Base-by-base conservation (phyloP, 116 monocot genomes). In the Trichopus zeylanicus region DNA sequence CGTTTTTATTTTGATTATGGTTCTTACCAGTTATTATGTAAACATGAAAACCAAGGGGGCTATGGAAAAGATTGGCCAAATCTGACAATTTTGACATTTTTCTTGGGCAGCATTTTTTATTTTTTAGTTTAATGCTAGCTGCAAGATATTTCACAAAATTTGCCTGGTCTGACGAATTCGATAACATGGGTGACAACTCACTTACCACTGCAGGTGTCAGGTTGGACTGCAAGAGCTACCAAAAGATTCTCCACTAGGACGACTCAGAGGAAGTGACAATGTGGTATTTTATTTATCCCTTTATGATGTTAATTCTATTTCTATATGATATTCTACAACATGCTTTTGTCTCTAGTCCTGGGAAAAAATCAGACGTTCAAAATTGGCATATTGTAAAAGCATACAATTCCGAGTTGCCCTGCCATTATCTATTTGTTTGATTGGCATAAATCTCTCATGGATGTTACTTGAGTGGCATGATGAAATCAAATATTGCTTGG, bases 261-360 rank as follows among this genome's bases (percentile, higher is more conserved):
- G 90, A 65, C 75, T 95, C 57, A 95, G 79, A 77, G 95, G 95
- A 81, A 90, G 90, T 71, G 95, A 90, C 58, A 95, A 90, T 79
- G 81, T 90, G 90, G 95, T 95, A 87, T 57, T 68, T 7, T 57
- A 20, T 46, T 9, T 26, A 64, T 51, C 24, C 24, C 34, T 48
- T n/a, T 65, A 29, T 3, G 9, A 23, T 71, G 27, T 51, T 26
- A 34, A 29, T 65, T 33, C 11, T 28, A 4, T 18, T 26, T 61
- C 13, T 64, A 0, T 57, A 2, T 49, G 30, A 55, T 27, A 35
- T 59, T 26, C 26, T 16, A 33, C 34, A 13, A n/a, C 12, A 4
- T 42, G 7, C 12, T 42, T 42, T 33, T 33, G n/a, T 42, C 42
- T 16, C 42, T 42, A 42, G 3, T 42, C 42, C 1, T 15, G 13